Conservation (phyloP, 208 protist genomes). For the Wallacemonas collosoma region DNA sequence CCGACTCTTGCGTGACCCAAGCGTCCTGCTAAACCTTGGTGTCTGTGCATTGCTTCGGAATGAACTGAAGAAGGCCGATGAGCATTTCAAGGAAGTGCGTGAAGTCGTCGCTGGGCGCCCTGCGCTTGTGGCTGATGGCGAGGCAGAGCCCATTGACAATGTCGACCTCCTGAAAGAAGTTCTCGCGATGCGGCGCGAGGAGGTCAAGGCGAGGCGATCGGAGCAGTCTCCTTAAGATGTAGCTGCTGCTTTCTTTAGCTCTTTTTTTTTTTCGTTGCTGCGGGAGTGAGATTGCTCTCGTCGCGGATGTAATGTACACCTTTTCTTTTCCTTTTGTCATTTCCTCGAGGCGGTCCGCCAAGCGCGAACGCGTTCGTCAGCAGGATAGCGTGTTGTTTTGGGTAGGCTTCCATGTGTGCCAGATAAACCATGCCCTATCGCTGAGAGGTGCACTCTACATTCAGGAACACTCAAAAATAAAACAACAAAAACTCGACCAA, state of each 20-base stretch:
- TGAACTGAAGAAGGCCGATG: constrained; percentile 60
- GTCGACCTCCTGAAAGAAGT: constrained; percentile 51
- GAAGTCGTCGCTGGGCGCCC: constrained; percentile 67
- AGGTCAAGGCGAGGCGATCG: constrained; percentile 36
- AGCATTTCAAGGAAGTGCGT: constrained; percentile 58
- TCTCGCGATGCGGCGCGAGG: constrained; percentile 52
- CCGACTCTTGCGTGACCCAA: constrained; percentile 42
- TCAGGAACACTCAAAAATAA: no score
- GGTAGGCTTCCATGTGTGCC: no score
- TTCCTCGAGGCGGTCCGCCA: neutral
- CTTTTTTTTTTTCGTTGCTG: neutral
- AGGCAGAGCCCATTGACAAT: constrained; percentile 68
- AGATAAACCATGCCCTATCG: no score
- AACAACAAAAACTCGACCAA: no score
- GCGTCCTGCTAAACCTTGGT: constrained; percentile 69
- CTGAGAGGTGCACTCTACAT: no score
- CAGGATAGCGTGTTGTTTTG: no score
- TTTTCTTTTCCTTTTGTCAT: constrained; percentile 20
- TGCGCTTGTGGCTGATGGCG: constrained; percentile 53
- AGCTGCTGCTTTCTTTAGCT: neutral
- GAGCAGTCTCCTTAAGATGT: neutral
- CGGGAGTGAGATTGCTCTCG: neutral
- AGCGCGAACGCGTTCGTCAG: no score
- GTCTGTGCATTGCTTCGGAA: constrained; percentile 66
- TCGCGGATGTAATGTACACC: constrained; percentile 18